Evolutionary conservation across 495 filamentous ascomycete species (phyloP).

Genomic region (Astrocystis sublimbata): DNA sequence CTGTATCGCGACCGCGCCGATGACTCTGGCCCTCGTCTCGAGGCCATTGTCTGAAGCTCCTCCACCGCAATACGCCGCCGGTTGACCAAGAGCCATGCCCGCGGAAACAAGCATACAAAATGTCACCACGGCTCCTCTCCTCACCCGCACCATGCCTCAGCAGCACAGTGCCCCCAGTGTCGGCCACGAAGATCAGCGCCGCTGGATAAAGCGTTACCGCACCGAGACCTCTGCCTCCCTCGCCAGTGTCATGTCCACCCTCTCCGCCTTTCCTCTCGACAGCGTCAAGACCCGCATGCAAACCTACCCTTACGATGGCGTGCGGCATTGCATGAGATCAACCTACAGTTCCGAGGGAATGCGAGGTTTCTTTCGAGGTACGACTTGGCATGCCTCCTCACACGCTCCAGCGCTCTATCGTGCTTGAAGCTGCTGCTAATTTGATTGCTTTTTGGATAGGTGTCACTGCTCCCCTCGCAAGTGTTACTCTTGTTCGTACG

Average conservation of each 20-base stretch:
- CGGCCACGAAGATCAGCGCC: conserved; percentile 51
- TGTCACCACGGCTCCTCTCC: conserved; percentile 40
- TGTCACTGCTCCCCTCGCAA: conserved; percentile 75
- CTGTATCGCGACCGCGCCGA: conserved; percentile 60
- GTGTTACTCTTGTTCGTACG: conserved; percentile 86
- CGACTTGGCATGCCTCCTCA: conserved; percentile 20
- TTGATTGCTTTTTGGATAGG: conserved; percentile 47
- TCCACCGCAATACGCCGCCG: conserved; percentile 34
- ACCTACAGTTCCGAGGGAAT: conserved; percentile 73
- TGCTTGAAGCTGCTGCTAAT: conserved; percentile 31
- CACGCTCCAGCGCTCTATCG: not conserved
- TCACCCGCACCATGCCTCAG: conserved; percentile 48
- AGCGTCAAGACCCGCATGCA: conserved; percentile 88
- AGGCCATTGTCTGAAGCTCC: conserved; percentile 52
- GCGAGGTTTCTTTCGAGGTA: conserved; percentile 77
- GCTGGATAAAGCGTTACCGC: conserved; percentile 71
- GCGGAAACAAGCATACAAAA: conserved; percentile 46
- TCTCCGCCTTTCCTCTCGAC: conserved; percentile 76
- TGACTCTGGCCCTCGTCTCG: conserved; percentile 50
- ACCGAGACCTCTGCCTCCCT: conserved; percentile 77
- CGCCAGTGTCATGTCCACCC: conserved; percentile 71
- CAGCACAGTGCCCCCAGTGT: conserved; percentile 39
- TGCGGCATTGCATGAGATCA: conserved; percentile 66
- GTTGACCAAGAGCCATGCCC: conserved; percentile 48
- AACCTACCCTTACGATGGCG: conserved; percentile 71